These are phyloP conservation scores for Pleomassaria siparia DNA, from an alignment of 2,329 filamentous ascomycete species.

Conservation along the genomic window DNA sequence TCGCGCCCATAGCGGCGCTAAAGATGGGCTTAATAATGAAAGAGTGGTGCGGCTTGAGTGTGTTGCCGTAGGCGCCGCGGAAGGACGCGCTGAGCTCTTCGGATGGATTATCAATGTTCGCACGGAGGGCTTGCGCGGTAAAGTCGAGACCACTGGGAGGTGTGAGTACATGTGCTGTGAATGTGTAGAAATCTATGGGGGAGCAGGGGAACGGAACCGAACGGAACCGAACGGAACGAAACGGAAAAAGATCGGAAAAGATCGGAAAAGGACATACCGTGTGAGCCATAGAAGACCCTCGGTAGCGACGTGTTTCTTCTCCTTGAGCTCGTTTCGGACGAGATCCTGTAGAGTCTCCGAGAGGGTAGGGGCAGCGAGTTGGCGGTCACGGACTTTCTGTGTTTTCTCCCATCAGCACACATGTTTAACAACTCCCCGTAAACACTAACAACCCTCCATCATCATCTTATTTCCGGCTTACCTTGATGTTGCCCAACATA, in stretches of 20 bases:
- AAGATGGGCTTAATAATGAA: slow-evolving; percentile 92
- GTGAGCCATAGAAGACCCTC: slow-evolving; percentile 91
- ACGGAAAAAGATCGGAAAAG: slow-evolving; percentile 4
- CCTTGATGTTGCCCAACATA: slow-evolving; percentile 89
- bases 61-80: slow-evolving; percentile 78
- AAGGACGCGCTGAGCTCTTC: slow-evolving; percentile 87
- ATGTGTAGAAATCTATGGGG: too few relatives aligned
- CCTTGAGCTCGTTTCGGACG: slow-evolving; percentile 81
- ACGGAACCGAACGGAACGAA: too few relatives aligned
- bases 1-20: slow-evolving; percentile 87
- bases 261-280: slow-evolving; percentile 59
- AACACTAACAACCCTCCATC: not conserved
- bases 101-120: slow-evolving; percentile 67
- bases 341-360: slow-evolving; percentile 86
- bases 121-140: slow-evolving; percentile 78
- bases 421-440: not conserved
- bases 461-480: slow-evolving; percentile 40
- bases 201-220: too few relatives aligned
- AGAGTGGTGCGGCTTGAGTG: slow-evolving; percentile 88
- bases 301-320: slow-evolving; percentile 83
- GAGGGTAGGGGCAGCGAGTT: slow-evolving; percentile 73
- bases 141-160: slow-evolving; percentile 81
- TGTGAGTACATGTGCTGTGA: too few relatives aligned
- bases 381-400: slow-evolving; percentile 86
- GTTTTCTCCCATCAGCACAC: not conserved